These are phyloP conservation scores for Alternaria brassicicola DNA, from an alignment of 2,329 filamentous ascomycete species.

Conservation along the genomic window DNA sequence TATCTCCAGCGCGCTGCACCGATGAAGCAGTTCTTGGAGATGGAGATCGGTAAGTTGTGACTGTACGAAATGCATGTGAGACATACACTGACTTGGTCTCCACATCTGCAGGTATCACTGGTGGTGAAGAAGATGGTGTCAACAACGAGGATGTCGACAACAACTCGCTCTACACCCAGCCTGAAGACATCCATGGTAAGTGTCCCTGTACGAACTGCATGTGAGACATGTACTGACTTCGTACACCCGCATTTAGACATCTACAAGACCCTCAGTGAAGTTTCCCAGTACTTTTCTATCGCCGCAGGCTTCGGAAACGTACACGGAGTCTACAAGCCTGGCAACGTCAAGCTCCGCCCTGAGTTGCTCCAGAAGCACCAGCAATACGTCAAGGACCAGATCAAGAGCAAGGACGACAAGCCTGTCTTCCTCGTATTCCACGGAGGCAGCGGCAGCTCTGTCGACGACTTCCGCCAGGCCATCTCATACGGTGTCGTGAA, in stretches of 20 bases:
- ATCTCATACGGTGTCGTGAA: slow-evolving; percentile 87
- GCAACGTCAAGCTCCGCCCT: slow-evolving; percentile 70
- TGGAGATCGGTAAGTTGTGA: slow-evolving; percentile 93
- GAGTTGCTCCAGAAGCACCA: slow-evolving; percentile 98
- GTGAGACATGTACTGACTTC: not conserved
- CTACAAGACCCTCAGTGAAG: slow-evolving; percentile 71
- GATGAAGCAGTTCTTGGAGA: slow-evolving; percentile 98
- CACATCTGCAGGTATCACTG: no score
- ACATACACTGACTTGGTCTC: no score
- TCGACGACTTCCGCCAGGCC: slow-evolving; percentile 75
- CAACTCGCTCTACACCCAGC: slow-evolving; percentile 71
- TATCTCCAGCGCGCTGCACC: slow-evolving; percentile 90
- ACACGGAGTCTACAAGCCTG: slow-evolving; percentile 77
- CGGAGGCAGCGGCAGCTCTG: slow-evolving; percentile 89
- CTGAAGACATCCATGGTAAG: slow-evolving; percentile 43
- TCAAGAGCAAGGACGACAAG: slow-evolving; percentile 40
- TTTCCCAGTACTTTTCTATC: slow-evolving; percentile 87
- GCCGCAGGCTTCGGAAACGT: slow-evolving; percentile 95
- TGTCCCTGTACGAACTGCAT: not conserved
- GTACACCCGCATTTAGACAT: slow-evolving; percentile 23
- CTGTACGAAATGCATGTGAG: no score
- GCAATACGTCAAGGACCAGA: slow-evolving; percentile 81
- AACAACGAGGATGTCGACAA: slow-evolving; percentile 55
- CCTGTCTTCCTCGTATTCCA: slow-evolving; percentile 99
- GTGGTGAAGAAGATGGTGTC: slow-evolving; percentile 96